Percentiles rank a stretch among this genome's conserved stretches.
Conservation (phyloP, 2,329 filamentous ascomycete genomes). For the Aspergillus versicolor region DNA sequence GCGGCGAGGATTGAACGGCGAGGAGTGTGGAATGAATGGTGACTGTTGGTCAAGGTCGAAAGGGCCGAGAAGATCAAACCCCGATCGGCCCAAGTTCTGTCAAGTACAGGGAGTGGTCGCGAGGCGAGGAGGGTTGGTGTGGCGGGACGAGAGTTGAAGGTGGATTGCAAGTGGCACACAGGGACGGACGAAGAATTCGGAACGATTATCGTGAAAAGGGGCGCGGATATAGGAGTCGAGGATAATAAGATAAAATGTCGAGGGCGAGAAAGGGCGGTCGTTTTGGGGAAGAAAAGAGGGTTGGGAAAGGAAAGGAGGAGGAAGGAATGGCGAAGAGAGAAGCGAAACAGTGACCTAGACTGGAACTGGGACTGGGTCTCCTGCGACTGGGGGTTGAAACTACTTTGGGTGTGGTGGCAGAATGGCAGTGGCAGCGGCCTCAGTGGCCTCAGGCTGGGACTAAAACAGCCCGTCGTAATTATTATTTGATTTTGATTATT, state of each 20-base stretch:
- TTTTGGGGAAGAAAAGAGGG: conserved; percentile 1
- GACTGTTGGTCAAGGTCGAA: background rate
- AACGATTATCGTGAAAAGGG: background rate
- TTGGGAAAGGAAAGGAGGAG: conserved; percentile 14
- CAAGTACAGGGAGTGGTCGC: background rate
- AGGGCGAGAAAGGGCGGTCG: background rate
- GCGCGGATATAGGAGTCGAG: conserved; percentile 10
- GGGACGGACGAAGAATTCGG: background rate
- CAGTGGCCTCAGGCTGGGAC: conserved; percentile 1
- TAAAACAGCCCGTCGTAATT: conserved; percentile 1
- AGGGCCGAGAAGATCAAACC: conserved; percentile 1
- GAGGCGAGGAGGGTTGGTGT: conserved; percentile 1
- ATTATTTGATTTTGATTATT: background rate
- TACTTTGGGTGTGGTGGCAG: conserved; percentile 9
- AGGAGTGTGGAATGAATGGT: conserved; percentile 8
- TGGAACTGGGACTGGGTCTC: conserved; percentile 12
- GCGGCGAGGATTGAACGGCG: background rate
- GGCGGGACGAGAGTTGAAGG: background rate
- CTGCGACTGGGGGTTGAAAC: conserved; percentile 12
- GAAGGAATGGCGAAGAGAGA: conserved; percentile 14
- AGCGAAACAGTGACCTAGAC: conserved; percentile 13
- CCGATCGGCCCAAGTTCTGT: background rate
- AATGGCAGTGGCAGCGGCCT: background rate
- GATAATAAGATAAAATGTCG: conserved; percentile 1
- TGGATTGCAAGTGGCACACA: background rate